Base-by-base conservation (phyloP, 768 basidiomycete genomes). In the Russula brevipes region DNA sequence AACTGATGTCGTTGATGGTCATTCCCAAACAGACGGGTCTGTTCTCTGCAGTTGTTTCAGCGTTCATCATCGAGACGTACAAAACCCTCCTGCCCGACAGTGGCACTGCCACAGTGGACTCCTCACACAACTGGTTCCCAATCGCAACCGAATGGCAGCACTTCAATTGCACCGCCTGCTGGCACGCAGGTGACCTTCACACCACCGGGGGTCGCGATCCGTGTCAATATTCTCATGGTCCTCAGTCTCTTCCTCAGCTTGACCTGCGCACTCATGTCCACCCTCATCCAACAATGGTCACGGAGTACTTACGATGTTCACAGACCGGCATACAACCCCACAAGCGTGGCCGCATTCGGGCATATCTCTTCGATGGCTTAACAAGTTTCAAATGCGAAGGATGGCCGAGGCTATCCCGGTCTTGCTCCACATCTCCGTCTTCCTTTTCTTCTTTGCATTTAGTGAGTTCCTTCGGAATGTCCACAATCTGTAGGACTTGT, bases 171-270 rank as follows among this genome's bases (percentile, higher is more conserved):
- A 24, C 24, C 24, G 24, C 24, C 24, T 24, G 24, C 24, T 24
- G 24, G 24, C 24, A 24, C 24, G 24, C 24, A 24, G 24, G 24
- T 24, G 24, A 24, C 24, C 24, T 24, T 24, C 61, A 33, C 2
- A 19, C 24, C 61, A 4, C 47, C 61, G 0, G 17, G 56, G 39
- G 36, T 31, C 39, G 54, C 56, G n/a, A 50, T 64, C 35, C 51
- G 63, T 16, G 42, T 60, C 45, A 64, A 64, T 36, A 54, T 60
- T 53, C 30, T 63, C 3, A 39, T 63, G 64, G 44, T 63, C 52
- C 61, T 63, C 54, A 63, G 64, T 36, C 56, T 66, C 6, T 52
- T 58, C 36, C 24, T 66, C 24, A 63, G 54, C 39, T 35, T 66
- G 54, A 42, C 19, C 1, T 50, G 64, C 10, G 64, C 61, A 1